phyloP scores from a whole-genome alignment of 768 basidiomycete genomes.

The Mycena rebaudengoi region DNA sequence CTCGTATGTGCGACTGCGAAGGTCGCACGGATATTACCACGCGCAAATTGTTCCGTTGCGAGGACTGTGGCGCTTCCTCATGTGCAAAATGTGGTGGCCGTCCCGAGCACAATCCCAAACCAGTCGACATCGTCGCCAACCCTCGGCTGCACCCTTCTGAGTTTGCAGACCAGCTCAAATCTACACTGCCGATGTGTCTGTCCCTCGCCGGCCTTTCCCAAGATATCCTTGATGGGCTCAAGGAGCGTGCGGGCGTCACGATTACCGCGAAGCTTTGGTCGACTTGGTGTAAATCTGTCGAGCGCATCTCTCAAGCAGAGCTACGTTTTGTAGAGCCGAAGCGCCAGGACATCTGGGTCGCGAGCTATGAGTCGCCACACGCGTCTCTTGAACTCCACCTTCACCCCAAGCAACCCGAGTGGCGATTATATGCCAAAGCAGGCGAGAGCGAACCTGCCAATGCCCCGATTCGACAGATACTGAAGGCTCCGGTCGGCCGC shows the following conservation, averaged over 20 bases:
- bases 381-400: slow-evolving; percentile 81
- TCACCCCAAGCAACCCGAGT: slow-evolving; percentile 81
- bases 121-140: slow-evolving; percentile 58
- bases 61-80: slow-evolving; percentile 79
- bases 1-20: slow-evolving; percentile 90
- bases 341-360: slow-evolving; percentile 90
- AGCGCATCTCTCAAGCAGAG: slow-evolving; percentile 65
- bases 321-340: slow-evolving; percentile 87
- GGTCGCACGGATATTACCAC: slow-evolving; percentile 82
- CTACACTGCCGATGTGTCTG: slow-evolving; percentile 88
- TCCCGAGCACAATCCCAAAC: slow-evolving; percentile 82
- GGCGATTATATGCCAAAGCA: slow-evolving; percentile 84
- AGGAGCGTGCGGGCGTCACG: slow-evolving; percentile 43
- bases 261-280: slow-evolving; percentile 70
- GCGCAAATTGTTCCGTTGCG: slow-evolving; percentile 71
- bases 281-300: slow-evolving; percentile 73
- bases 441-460: slow-evolving; percentile 75
- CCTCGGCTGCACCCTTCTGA: slow-evolving; percentile 74
- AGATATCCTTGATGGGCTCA: slow-evolving; percentile 61
- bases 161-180: slow-evolving; percentile 82
- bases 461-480: slow-evolving; percentile 76
- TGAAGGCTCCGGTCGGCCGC: slow-evolving; percentile 82
- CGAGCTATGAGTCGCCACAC: slow-evolving; percentile 73
- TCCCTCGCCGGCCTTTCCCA: slow-evolving; percentile 59
- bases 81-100: slow-evolving; percentile 91